Evolutionary conservation across 2,329 filamentous ascomycete species (phyloP), one percentile per base, ranked within the genome.

Genomic region (Pseudogymnoascus sp.): DNA sequence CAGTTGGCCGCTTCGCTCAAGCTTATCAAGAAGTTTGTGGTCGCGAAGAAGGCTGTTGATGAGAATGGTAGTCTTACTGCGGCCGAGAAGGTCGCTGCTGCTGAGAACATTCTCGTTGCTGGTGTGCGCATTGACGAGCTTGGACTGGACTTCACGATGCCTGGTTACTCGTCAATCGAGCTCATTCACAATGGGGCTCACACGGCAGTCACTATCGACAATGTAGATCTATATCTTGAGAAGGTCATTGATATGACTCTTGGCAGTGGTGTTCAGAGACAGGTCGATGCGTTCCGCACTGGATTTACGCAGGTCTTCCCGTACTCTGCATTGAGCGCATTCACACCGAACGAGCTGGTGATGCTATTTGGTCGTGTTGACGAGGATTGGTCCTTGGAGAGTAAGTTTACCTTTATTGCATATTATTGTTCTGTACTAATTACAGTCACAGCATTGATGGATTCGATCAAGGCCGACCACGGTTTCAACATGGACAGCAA

Each of bases 401-500:
- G 90, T 94, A 83, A 82, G 90, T 80, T 38, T 39, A 8, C 62
- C 18, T 3, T 8, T 20, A 36, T 25, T 20, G 57, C 2, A 6
- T 6, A 1, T 12, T 41, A 38, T 36, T 43, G 22, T 37, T 18
- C 1, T 62, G 38, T 65, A 39, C 68, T 71, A 65, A 69, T 66
- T 41, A 62, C 58, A 53, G 43, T 63, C 59, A 2, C 68, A 94
- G 90, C 94, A 63, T 84, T 99, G 39, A 95, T 95, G 84, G 94
- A 99, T 71, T 97, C 93, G 0, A 93, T 99, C 77, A 99, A 99
- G 77, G 94, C 94, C 28, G 94, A 99, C 69, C 94, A 99, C 72
- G 94, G 94, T 7, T 99, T 90, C 78, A 99, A 97, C 69, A 94
- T 99, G 84, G 94, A 99, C 72, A 97, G 93, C 79, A 90, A 88